Evolutionary conservation across 306 rosid species (phyloP).

Genomic region (Castanea mollissima): DNA sequence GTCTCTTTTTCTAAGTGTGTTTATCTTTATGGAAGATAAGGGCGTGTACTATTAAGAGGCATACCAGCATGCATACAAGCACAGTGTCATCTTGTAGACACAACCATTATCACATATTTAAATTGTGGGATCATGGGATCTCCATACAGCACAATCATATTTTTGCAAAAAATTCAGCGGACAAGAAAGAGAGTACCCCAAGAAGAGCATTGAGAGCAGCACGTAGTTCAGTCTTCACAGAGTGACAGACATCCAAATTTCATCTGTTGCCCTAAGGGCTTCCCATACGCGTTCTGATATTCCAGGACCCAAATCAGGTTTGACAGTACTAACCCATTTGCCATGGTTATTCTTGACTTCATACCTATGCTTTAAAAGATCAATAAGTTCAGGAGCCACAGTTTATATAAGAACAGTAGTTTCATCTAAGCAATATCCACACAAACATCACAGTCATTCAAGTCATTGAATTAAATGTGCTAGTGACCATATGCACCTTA

Average conservation of each 20-base stretch:
- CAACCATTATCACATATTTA: background rate
- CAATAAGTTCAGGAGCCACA: background rate
- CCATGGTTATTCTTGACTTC: conserved; percentile 86
- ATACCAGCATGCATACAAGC: too few relatives aligned
- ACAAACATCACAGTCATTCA: conserved; percentile 14
- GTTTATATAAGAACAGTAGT: conserved; percentile 4
- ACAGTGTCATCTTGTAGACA: background rate
- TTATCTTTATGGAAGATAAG: too few relatives aligned
- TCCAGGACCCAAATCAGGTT: conserved; percentile 82
- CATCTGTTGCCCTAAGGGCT: conserved; percentile 58
- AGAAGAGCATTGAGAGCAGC: conserved; percentile 74
- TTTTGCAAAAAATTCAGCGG: background rate
- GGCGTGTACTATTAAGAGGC: too few relatives aligned
- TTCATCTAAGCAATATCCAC: conserved; percentile 1
- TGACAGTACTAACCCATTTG: conserved; percentile 63
- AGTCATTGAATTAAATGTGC: conserved; percentile 4
- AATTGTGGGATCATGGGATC: background rate
- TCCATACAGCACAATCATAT: background rate
- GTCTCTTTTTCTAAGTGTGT: too few relatives aligned
- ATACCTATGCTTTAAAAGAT: conserved; percentile 41
- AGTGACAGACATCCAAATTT: conserved; percentile 39
- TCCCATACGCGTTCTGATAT: conserved; percentile 64
- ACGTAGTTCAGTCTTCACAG: conserved; percentile 52
- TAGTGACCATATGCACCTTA: conserved; percentile 45
- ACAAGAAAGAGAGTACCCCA: conserved; percentile 56